phyloP scores from a whole-genome alignment of 306 rosid species.

The Rosa rugosa region DNA sequence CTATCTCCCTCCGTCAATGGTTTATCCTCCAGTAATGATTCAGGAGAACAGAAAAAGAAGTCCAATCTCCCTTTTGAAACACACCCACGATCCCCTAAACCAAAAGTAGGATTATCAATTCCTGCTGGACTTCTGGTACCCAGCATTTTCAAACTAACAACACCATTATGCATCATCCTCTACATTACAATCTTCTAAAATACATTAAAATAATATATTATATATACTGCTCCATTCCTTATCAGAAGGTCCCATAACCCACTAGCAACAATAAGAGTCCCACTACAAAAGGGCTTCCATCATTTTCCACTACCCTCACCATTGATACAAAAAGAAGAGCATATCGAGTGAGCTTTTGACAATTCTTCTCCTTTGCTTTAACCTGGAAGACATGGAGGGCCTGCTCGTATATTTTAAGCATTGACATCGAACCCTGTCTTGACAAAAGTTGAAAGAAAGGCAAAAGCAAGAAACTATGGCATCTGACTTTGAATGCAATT shows the following conservation, averaged over 20 bases:
- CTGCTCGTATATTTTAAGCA: conserved; percentile 49
- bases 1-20: conserved; percentile 28
- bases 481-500: conserved; percentile 89
- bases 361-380: conserved; percentile 56
- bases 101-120: conserved; percentile 41
- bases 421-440: conserved; percentile 62
- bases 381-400: conserved; percentile 51
- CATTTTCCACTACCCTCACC: conserved; percentile 82
- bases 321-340: conserved; percentile 53
- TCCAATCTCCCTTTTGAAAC: conserved; percentile 28
- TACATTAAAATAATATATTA: conserved; percentile 27
- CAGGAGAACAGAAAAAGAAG: conserved; percentile 32
- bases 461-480: conserved; percentile 60
- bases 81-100: conserved; percentile 26
- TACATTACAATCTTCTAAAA: conserved; percentile 39
- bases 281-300: conserved; percentile 60
- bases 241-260: conserved; percentile 84
- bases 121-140: conserved; percentile 35
- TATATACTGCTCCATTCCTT: conserved; percentile 45
- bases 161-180: conserved; percentile 34
- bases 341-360: conserved; percentile 72
- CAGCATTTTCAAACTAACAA: conserved; percentile 45
- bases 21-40: conserved; percentile 46
- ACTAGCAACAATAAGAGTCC: conserved; percentile 52
- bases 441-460: conserved; percentile 53